phyloP scores from a whole-genome alignment of 306 rosid species.

The Dryas drummondii region DNA sequence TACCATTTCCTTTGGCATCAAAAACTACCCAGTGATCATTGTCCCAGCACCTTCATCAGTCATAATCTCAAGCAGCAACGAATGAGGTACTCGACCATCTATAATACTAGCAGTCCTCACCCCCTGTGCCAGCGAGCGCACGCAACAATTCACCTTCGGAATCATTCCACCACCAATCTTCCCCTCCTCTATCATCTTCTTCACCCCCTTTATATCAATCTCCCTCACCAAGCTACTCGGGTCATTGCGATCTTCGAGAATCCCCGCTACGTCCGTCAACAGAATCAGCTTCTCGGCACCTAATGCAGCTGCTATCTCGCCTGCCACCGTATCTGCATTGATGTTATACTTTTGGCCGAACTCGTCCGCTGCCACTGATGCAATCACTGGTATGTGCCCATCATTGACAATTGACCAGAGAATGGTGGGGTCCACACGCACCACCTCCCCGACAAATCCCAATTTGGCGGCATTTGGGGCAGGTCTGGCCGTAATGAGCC shows the following conservation, averaged over 20 bases:
- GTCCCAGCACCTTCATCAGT: conserved; percentile 96
- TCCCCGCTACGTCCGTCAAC: conserved; percentile 87
- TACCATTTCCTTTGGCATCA: too few species aligned
- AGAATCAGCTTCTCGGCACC: conserved; percentile 93
- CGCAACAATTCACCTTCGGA: conserved; percentile 87
- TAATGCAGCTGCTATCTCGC: conserved; percentile 82
- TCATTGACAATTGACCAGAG: conserved; percentile 59
- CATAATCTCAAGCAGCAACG: conserved; percentile 78
- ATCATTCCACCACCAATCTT: conserved; percentile 87
- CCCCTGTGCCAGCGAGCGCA: conserved; percentile 78
- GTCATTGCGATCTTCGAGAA: conserved; percentile 54
- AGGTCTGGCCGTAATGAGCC: conserved; percentile 73
- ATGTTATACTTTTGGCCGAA: conserved; percentile 80
- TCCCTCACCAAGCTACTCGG: conserved; percentile 69
- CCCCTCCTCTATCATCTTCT: conserved; percentile 67
- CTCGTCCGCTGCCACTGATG: conserved; percentile 83
- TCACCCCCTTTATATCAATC: conserved; percentile 71
- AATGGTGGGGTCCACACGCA: conserved; percentile 57
- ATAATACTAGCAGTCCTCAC: conserved; percentile 82
- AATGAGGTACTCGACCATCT: conserved; percentile 78
- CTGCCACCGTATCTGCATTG: conserved; percentile 89
- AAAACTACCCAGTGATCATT: conserved; percentile 65
- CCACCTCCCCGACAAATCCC: conserved; percentile 85
- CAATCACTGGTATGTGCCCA: conserved; percentile 77
- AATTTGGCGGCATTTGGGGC: conserved; percentile 60